phyloP scores from a whole-genome alignment of 2,329 filamentous ascomycete species.

The Decorospora gaudefroyi region DNA sequence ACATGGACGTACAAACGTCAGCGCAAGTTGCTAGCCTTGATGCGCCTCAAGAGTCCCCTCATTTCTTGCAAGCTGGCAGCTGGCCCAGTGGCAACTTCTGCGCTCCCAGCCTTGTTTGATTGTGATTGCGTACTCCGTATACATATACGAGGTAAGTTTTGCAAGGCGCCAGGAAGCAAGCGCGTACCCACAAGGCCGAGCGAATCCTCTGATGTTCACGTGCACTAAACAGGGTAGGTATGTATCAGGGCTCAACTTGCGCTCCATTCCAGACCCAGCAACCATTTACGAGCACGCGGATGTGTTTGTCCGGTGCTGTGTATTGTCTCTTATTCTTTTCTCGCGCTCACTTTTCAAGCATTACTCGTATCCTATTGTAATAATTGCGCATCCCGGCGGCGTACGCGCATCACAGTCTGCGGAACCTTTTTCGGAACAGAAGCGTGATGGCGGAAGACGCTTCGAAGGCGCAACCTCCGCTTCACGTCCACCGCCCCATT shows the following conservation, averaged over 20 bases:
- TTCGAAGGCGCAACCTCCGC: conserved; percentile 30
- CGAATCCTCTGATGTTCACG: conserved; percentile 24
- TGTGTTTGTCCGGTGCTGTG: conserved; percentile 9
- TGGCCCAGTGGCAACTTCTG: too few relatives aligned
- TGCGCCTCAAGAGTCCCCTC: conserved; percentile 15
- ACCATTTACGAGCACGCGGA: conserved; percentile 23
- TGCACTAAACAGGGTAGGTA: conserved; percentile 30
- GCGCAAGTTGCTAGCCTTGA: conserved; percentile 13
- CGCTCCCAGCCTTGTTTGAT: conserved; percentile 15
- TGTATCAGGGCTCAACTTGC: conserved; percentile 24
- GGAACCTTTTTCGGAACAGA: conserved; percentile 14
- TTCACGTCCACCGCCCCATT: conserved; percentile 47
- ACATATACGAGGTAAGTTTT: conserved; percentile 34
- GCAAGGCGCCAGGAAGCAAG: conserved; percentile 19
- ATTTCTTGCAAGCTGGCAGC: not conserved
- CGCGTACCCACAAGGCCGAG: conserved; percentile 24
- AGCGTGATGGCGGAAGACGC: conserved; percentile 37
- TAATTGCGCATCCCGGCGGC: conserved; percentile 8
- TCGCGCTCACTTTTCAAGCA: conserved; percentile 12
- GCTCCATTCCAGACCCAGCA: conserved; percentile 30
- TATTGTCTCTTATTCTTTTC: conserved; percentile 14
- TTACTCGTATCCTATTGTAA: conserved; percentile 9
- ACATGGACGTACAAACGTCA: conserved; percentile 18
- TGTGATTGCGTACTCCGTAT: too few relatives aligned
- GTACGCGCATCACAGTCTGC: conserved; percentile 8